phyloP scores from a whole-genome alignment of 352 stramenopile genomes.

The Pythium apleroticum region DNA sequence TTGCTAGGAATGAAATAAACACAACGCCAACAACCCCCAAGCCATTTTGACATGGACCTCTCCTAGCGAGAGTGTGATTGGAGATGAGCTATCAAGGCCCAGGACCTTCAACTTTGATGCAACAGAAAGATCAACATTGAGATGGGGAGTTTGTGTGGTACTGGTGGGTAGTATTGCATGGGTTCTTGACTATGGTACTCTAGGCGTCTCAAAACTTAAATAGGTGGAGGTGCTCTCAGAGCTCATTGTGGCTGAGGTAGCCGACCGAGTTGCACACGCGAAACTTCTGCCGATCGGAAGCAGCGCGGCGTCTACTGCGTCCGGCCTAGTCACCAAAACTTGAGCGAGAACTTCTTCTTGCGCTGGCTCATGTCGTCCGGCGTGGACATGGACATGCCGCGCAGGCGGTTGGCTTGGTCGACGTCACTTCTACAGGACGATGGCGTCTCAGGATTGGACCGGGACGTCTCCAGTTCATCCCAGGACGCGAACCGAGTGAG shows the following conservation, averaged over 20 bases:
- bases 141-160: neutral
- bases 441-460: conserved; percentile 9
- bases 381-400: conserved; percentile 56
- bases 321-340: conserved; percentile 46
- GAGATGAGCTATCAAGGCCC: no score
- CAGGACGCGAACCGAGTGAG: conserved; percentile 21
- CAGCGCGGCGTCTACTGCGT: neutral
- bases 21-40: neutral
- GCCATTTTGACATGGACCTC: no score
- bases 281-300: neutral
- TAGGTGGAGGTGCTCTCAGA: neutral
- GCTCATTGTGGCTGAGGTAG: neutral
- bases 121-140: no score
- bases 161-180: conserved; percentile 1
- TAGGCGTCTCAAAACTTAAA: conserved; percentile 2
- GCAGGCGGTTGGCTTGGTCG: conserved; percentile 42
- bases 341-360: conserved; percentile 72
- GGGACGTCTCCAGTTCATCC: conserved; percentile 21
- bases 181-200: neutral
- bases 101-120: no score
- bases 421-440: conserved; percentile 12
- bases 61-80: no score
- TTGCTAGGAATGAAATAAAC: neutral
- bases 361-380: conserved; percentile 47
- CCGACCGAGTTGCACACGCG: neutral